Conservation (phyloP, 805 yeast species). For the Pichia manshurica region DNA sequence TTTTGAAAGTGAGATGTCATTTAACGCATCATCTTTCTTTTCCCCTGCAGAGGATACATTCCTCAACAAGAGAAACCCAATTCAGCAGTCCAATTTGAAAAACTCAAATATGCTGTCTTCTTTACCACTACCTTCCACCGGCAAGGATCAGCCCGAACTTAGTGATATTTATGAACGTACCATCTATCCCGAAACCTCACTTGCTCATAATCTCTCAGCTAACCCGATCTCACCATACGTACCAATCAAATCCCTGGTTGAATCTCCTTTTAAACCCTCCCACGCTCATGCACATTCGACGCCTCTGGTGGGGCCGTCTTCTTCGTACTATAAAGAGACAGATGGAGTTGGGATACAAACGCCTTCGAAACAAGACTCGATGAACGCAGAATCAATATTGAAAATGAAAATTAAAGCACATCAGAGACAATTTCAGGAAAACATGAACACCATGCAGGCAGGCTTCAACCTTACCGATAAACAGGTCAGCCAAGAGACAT, state of each 20-base stretch:
- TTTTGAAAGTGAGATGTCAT: neutral
- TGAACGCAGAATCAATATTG: constrained; percentile 3
- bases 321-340: neutral
- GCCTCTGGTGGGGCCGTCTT: neutral
- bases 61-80: constrained; percentile 18
- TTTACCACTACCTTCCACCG: neutral
- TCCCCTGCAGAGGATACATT: constrained; percentile 28
- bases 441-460: neutral
- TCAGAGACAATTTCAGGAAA: constrained; percentile 7
- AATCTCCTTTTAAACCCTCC: constrained; percentile 29
- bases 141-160: neutral
- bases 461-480: neutral
- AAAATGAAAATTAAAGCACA: constrained; percentile 11
- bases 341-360: neutral
- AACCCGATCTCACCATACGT: constrained; percentile 17
- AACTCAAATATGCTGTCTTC: too few species aligned
- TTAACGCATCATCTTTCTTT: constrained; percentile 15
- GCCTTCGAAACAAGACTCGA: neutral
- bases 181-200: neutral
- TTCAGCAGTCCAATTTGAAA: neutral
- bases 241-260: constrained; percentile 29
- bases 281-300: constrained; percentile 3
- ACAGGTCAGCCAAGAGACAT: neutral
- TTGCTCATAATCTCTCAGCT: constrained; percentile 7
- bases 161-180: neutral